A percentile compares a stretch with the other conserved stretches of the same genome.
Conservation (phyloP, 2,329 filamentous ascomycete genomes). For the Trichoderma guizhouense region DNA sequence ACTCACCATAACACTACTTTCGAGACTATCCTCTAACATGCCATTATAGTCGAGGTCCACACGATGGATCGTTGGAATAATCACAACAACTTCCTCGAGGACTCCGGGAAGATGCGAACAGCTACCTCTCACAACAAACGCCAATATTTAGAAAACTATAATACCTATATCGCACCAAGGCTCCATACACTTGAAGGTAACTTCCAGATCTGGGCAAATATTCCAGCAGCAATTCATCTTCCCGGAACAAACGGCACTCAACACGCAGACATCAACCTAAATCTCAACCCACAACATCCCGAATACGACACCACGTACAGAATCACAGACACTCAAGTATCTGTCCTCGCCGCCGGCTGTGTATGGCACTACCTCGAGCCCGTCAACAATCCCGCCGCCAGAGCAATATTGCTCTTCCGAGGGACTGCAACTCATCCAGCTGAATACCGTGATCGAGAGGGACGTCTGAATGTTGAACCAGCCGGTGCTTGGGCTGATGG, state of each 20-base stretch:
- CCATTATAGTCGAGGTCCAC: background rate
- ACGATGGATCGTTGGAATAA: background rate
- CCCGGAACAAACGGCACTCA: background rate
- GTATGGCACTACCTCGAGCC: background rate
- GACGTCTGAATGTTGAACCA: background rate
- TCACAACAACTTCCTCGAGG: background rate
- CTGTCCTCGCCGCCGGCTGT: background rate
- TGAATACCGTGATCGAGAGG: background rate
- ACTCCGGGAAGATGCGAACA: background rate
- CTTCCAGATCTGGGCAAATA: background rate
- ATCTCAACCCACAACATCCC: background rate
- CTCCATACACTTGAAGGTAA: background rate
- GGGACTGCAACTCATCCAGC: background rate
- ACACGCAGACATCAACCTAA: background rate
- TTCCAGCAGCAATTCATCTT: background rate
- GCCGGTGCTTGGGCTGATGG: background rate
- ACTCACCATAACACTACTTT: background rate
- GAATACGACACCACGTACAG: background rate
- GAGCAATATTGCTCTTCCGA: background rate
- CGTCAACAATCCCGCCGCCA: background rate
- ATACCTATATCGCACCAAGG: background rate
- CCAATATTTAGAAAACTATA: background rate
- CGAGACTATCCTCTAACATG: background rate
- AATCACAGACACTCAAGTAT: background rate
- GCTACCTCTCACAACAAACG: background rate